These are phyloP conservation scores for Sphagnum fallax DNA, from an alignment of 228 moss, liverwort and hornwort species.

Conservation along the genomic window DNA sequence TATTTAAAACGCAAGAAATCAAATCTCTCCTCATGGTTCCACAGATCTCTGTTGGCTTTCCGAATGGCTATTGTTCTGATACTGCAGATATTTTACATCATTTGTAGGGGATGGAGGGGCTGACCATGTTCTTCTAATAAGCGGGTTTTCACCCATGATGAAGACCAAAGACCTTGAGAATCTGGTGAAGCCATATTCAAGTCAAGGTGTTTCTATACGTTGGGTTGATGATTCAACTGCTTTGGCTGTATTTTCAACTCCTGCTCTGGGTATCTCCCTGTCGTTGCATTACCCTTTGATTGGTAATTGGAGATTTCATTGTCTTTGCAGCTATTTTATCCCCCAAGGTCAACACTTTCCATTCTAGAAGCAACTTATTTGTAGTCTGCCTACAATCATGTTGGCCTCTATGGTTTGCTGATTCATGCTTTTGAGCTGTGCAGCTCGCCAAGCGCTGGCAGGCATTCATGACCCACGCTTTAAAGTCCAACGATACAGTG, in stretches of 20 bases:
- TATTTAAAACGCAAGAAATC: neutral
- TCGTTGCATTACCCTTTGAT: neutral
- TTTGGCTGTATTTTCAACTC: constrained; percentile 77
- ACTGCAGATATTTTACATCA: constrained; percentile 1
- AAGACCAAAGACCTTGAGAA: constrained; percentile 80
- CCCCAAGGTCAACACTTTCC: neutral
- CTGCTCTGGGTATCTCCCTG: constrained; percentile 51
- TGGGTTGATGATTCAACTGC: constrained; percentile 70
- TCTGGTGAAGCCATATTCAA: constrained; percentile 55
- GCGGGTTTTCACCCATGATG: constrained; percentile 54
- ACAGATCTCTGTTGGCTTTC: neutral
- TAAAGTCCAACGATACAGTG: constrained; percentile 55
- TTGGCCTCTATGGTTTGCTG: neutral
- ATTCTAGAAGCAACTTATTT: neutral
- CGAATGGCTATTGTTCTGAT: neutral
- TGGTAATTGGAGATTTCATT: neutral
- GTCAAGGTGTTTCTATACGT: constrained; percentile 55
- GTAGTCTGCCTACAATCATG: neutral
- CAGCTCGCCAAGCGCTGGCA: constrained; percentile 76
- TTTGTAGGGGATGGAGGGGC: constrained; percentile 55
- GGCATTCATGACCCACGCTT: constrained; percentile 70
- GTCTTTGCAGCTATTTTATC: neutral
- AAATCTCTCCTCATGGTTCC: neutral
- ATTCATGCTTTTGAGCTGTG: constrained; percentile 1
- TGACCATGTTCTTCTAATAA: constrained; percentile 72